These are phyloP conservation scores for Penicillium sp. DNA, from an alignment of 2,329 filamentous ascomycete genomes.

Conservation along the genomic window DNA sequence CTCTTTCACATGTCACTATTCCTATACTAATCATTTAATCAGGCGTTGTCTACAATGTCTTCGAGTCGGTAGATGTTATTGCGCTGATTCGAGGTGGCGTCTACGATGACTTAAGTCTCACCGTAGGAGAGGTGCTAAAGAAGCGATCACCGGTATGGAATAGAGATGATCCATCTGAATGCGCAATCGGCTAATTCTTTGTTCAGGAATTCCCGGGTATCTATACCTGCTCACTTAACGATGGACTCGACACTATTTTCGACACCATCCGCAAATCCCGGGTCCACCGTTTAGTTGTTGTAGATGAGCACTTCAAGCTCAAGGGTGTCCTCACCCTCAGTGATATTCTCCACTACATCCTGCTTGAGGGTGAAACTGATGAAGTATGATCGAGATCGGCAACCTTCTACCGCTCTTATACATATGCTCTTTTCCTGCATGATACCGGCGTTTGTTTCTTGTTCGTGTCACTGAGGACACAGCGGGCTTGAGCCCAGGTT, in stretches of 20 bases:
- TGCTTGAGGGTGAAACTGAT: constrained; percentile 74
- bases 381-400: constrained; percentile 36
- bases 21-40: constrained; percentile 1
- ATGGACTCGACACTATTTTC: constrained; percentile 92
- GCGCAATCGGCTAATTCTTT: constrained; percentile 4
- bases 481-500: background rate
- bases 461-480: background rate
- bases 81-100: constrained; percentile 89
- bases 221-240: constrained; percentile 89
- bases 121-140: constrained; percentile 83
- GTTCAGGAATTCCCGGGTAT: constrained; percentile 84
- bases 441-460: constrained; percentile 31
- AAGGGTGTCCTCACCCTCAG: constrained; percentile 90
- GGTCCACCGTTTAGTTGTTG: constrained; percentile 88
- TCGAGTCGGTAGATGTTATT: constrained; percentile 97
- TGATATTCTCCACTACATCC: constrained; percentile 92
- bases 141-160: constrained; percentile 71
- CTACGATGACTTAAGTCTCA: constrained; percentile 86
- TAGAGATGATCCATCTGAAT: background rate
- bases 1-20: background rate
- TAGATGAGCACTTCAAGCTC: constrained; percentile 84
- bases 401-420: constrained; percentile 15
- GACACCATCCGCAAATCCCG: constrained; percentile 94
- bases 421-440: constrained; percentile 31
- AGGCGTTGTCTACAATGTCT: constrained; percentile 84